Base-by-base conservation (phyloP, 495 filamentous ascomycete species). In the Trichocladium uniseriatum region DNA sequence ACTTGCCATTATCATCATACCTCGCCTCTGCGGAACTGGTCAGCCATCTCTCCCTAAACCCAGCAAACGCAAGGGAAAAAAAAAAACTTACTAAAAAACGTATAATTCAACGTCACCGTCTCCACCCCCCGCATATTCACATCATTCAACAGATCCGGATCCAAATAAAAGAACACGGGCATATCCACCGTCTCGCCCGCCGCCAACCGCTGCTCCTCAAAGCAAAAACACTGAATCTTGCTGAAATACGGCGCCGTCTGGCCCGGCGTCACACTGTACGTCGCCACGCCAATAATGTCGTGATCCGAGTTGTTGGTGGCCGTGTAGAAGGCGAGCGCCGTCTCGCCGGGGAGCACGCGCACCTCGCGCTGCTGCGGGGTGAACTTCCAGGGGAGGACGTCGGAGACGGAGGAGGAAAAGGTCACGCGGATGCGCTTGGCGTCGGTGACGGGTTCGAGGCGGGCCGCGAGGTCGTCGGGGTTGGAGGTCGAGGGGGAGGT, bases 161-260 rank as follows among this genome's bases (percentile, higher is more conserved):
- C 94, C 58, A 99, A 85, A 67, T 95, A 99, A 63, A 99, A 99
- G 72, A 99, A 97, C 6, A 99, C 94, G 3, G 94, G 94, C 94
- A 99, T 99, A 71, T 99, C 94, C 44, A 99, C 94, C 31, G 89
- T 89, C 73, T 99, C 94, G 21, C 91, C 89, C 19, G 89, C 91
- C 64, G 89, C 91, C 43, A 98, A 69, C 54, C 94, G 79, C 76
- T 98, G 72, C 65, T 75, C 89, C 74, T 99, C 94, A 62, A 99
- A 99, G 65, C 94, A 99, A 69, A 99, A 99, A 59, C 94, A 99
- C 69, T 99, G 94, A 44, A 99, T 99, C 77, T 99, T 99, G 76
- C 84, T 89, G 66, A 99, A 99, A 62, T 99, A 99, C 4, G 87
- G 91, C 22, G 94, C 91, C 22, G 94, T 87, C 72, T 97, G 94